Evolutionary conservation across 805 yeast species (phyloP), one percentile per base, ranked within the genome.

Genomic region (Alloascoidea hylecoeti): DNA sequence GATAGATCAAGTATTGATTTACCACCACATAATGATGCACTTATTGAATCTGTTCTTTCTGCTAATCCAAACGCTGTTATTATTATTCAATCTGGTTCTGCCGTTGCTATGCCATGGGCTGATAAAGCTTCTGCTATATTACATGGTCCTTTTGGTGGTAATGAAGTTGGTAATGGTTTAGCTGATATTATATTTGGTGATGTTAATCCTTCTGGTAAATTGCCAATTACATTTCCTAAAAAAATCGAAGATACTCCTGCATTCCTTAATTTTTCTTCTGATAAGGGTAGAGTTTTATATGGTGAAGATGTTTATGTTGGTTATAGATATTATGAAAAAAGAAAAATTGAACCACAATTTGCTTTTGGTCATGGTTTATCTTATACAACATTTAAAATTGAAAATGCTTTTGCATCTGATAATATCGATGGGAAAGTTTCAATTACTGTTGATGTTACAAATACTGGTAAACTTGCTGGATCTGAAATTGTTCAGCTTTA

Each of bases 231-330:
- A 3, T 73, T 68, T 65, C 80, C 81, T 27, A 49, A 57, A 39
- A 60, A 53, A 43, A 46, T 61, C 35, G 63, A 68, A 45, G 78
- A 75, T 52, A 72, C 68, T 44, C 80, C 81, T 9, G 64, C 78
- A 0, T 74, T 51, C 52, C 53, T 71, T 47, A 71, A 65, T 54
- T 72, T 58, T 57, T 56, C 58, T 18, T 58, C 75, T 5, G 67
- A 66, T 47, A 62, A 63, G 48, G 79, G 80, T 34, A 55, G 66
- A 38, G 71, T 66, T 19, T 47, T 68, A 39, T 77, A 76, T 46
- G 80, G 82, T 41, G 84, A 77, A 51, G 80, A 75, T 48, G 68
- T 76, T 35, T 75, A 62, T 50, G 70, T 75, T 38, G 83, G 82
- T 15, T 75, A 76, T 58, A 59, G 73, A 42, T 72, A 56, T 57